phyloP scores from a whole-genome alignment of 768 basidiomycete species.

The Lactarius evosmus region DNA sequence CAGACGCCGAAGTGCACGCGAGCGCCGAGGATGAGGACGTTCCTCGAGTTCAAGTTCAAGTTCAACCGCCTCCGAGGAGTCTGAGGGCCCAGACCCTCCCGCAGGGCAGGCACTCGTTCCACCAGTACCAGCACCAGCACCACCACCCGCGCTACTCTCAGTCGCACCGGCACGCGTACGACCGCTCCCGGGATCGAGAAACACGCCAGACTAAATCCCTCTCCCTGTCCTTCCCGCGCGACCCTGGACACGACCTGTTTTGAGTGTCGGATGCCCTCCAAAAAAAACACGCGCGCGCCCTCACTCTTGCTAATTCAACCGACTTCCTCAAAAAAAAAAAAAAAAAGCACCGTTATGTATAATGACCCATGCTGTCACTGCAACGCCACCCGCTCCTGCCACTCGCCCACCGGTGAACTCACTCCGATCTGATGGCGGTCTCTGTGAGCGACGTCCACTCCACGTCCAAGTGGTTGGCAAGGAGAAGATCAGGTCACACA shows the following conservation, averaged over 20 bases:
- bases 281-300: too few species aligned
- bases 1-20: not conserved
- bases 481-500: not conserved
- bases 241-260: not conserved
- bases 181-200: not conserved
- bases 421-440: not conserved
- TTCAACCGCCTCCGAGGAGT: not conserved
- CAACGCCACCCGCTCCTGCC: not conserved
- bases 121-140: not conserved
- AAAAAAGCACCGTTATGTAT: too few species aligned
- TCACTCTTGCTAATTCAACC: too few species aligned
- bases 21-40: not conserved
- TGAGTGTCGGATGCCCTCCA: not conserved
- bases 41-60: too few species aligned
- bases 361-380: not conserved
- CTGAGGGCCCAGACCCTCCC: not conserved
- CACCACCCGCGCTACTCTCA: not conserved
- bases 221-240: not conserved
- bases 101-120: not conserved
- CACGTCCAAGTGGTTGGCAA: not conserved
- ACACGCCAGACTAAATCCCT: not conserved
- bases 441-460: not conserved
- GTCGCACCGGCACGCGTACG: not conserved
- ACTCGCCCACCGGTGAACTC: too few species aligned
- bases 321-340: too few species aligned